Evolutionary conservation across 2,329 filamentous ascomycete genomes (phyloP), one percentile per base, ranked within the genome.

Genomic region (Dothideomycetes sp.): DNA sequence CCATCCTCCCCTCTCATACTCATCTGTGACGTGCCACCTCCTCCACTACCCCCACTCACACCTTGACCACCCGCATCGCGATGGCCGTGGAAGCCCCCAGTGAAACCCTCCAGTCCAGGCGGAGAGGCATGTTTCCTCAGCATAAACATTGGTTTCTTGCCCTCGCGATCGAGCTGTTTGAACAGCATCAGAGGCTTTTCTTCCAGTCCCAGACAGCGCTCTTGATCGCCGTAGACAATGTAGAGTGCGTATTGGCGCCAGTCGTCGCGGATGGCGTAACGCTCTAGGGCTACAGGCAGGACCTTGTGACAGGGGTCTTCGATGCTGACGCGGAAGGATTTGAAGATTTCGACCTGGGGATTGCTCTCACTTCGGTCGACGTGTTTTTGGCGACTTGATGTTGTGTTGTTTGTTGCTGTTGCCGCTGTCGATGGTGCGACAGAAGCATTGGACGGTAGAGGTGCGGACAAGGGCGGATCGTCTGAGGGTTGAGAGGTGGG

Each of bases 111-210:
- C 47, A 70, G 68, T 24, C 61, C 54, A 3, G 68, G 62, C 39
- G 73, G 71, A n/a, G 50, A 52, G 11, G 75, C 72, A 49, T 79
- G 71, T 49, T 73, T 73, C 39, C 91, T 70, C 41, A 98, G 68
- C 91, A 98, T 98, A 56, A 98, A 98, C 91, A 96, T 96, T 16
- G 91, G 91, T 59, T 96, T 98, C 64, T 93, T 83, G 34, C 91
- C 91, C 65, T 96, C 91, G 59, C 88, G 88, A 57, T 96, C 88
- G 41, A 98, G 68, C 59, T 96, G 88, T 65, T 98, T 98, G 66
- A 98, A 98, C 46, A 98, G 64, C 46, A 95, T 93, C 43, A 98
- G 67, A 8, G 91, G 91, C 54, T 93, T 89, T 64, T 98, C 91
- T 42, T 96, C 83, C 49, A 94, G 69, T 1, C 84, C 86, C 29